Evolutionary conservation across 352 stramenopile genomes (phyloP).

Genomic region (Phytophthora lateralis): DNA sequence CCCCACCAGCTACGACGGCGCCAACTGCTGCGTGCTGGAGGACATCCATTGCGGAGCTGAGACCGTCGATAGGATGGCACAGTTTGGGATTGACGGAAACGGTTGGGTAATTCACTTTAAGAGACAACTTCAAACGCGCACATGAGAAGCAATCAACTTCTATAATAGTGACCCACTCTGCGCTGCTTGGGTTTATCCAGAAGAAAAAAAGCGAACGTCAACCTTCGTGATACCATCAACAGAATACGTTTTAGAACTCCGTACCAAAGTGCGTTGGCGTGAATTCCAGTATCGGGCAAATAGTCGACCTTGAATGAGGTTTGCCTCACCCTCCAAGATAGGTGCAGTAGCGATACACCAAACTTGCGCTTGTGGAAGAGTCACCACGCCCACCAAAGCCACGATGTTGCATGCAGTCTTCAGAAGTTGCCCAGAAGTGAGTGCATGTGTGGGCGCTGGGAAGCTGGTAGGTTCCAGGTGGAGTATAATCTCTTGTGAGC

Average conservation of each 20-base stretch:
- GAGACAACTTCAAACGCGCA: background rate
- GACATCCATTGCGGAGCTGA: slow-evolving; percentile 33
- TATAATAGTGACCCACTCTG: too few species aligned
- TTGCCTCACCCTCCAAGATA: slow-evolving; percentile 30
- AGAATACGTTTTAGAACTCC: background rate
- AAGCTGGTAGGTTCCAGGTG: slow-evolving; percentile 24
- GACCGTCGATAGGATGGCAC: slow-evolving; percentile 8
- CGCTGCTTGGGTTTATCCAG: background rate
- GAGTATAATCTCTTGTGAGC: slow-evolving; percentile 13
- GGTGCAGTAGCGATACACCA: slow-evolving; percentile 17
- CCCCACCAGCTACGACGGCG: slow-evolving; percentile 39
- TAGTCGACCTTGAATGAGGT: slow-evolving; percentile 19
- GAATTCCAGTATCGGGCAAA: slow-evolving; percentile 28
- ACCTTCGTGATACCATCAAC: slow-evolving; percentile 1
- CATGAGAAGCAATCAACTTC: too few species aligned
- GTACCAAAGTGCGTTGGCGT: slow-evolving; percentile 19
- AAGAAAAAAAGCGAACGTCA: slow-evolving; percentile 3
- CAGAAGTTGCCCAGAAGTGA: slow-evolving; percentile 4
- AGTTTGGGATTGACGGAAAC: slow-evolving; percentile 14
- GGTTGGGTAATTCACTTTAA: slow-evolving; percentile 11
- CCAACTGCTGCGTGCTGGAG: slow-evolving; percentile 47
- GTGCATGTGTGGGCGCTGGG: slow-evolving; percentile 17
- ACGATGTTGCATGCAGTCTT: slow-evolving; percentile 5
- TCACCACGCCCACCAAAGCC: background rate
- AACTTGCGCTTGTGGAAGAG: slow-evolving; percentile 16